Evolutionary conservation across 768 basidiomycete species (phyloP), one percentile per base, ranked within the genome.

Genomic region (Phylloporus sp.): DNA sequence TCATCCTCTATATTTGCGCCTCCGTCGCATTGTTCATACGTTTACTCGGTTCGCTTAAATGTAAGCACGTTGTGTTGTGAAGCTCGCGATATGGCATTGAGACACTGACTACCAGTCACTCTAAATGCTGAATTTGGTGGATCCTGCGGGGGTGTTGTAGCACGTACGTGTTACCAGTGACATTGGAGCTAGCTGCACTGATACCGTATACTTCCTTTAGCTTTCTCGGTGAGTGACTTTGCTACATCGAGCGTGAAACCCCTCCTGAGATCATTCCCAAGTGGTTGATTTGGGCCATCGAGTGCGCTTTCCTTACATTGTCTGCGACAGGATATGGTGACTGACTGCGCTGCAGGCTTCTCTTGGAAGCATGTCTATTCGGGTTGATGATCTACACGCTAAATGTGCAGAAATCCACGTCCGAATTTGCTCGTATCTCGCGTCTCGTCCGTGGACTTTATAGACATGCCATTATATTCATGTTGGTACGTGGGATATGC

Each of bases 221-320:
- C 39, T 36, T 20, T 29, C 9, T 48, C 34, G 39, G 46, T 42
- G 27, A 29, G 46, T 48, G 27, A 23, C 33, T 41, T n/a, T 28
- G 24, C 26, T 14, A 1, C 3, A 6, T 6, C 21, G 18, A 42
- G 29, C 32, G 11, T 6, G 2, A 15, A 11, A 11, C 14, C 17
- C 3, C 17, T 40, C 6, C 38, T 42, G 17, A 36, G 17, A 34
- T n/a, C 27, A 7, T 13, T 9, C 42, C 15, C 24, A 5, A 48
- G 46, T 48, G 40, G 46, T 21, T 36, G 9, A 7, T 48, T 15
- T 48, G 39, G 46, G 7, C 42, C 6, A 1, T 42, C 22, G 34
- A 28, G 46, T 48, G 36, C 6, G 40, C 42, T 29, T 34, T 35
- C 9, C 7, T 5, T 18, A 15, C 11, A 9, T n/a, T 5, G 9